Evolutionary conservation across 768 basidiomycete genomes (phyloP), one percentile per base, ranked within the genome.

Genomic region (Psilocybe sp.): DNA sequence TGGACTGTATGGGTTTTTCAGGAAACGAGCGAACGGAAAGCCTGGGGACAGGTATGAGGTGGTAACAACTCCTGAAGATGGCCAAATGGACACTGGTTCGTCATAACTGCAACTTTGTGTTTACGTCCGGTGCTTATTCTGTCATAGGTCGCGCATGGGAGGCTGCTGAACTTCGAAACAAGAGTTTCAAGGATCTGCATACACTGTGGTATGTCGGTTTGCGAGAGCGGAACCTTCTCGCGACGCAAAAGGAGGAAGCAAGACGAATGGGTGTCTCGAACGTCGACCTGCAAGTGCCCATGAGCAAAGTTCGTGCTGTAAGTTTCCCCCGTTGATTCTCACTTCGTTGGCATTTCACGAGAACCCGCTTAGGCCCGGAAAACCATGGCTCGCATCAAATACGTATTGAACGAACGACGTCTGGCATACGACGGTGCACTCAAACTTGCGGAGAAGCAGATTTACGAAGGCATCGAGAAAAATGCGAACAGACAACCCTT

Each of bases 381-480:
- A 74, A 87, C 91, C 15, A 96, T 97, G 93, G 92, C 91, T n/a
- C 84, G 92, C 15, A 92, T 98, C 67, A 98, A 98, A 67, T 84
- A 80, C 51, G 84, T 98, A 16, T 74, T 98, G 43, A 92, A 92
- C 62, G 95, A 98, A 64, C 85, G 97, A 33, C 79, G 94, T 40
- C 65, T 92, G 18, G 92, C 91, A 8, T 89, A 92, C 53, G 81
- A 89, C 53, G 81, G 86, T 10, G 91, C 91, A 8, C 46, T 76
- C 28, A 61, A 71, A 54, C 65, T 81, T 15, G 68, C 69, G 47
- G 54, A 56, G 45, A 64, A 75, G 53, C 57, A 54, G 23, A 50
- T 41, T 10, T 23, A 45, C 5, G 35, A 28, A 28, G 46, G 18
- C 43, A 23, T n/a, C 16, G 28, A 3, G 23, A 15, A 44, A n/a